Evolutionary conservation across 163 green algal genomes (phyloP), one percentile per base, ranked within the genome.

Genomic region (Chlamydomonas reinhardtii): DNA sequence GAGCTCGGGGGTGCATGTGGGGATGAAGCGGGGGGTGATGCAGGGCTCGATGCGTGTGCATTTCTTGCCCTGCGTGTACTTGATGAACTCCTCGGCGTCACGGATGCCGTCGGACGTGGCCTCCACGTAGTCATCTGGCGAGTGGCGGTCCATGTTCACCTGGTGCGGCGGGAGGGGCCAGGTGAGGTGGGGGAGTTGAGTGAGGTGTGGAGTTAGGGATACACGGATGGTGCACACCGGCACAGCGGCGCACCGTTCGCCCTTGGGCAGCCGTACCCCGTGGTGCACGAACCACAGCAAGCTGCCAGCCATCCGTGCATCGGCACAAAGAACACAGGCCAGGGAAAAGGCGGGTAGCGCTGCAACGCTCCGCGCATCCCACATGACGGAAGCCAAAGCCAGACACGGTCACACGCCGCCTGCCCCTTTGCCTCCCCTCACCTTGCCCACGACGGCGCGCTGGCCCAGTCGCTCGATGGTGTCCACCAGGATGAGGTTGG

Each of bases 11-110:
- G 92, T 94, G 91, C 94, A 97, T 29, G 94, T 96, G 71, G 94
- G 94, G 54, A 96, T 92, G 87, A 97, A 97, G 59, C 94, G 89
- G 0, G 94, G 94, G 3, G 94, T 96, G 56, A 96, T 91, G 32
- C 90, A 91, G n/a, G 93, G 91, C 71, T 92, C 56, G 39, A 96
- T 86, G 69, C 90, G 89, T 24, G 48, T 68, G 75, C 88, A 85
- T 43, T 91, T 84, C 74, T 90, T 92, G 56, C 34, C 68, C 75
- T 91, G 81, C 14, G 75, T 77, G 62, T 90, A 91, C 70, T 90
- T 62, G 25, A 94, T 69, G 39, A 94, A 93, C n/a, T 87, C 88
- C 84, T 92, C 88, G 15, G 90, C 89, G 65, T 94, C 93, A 4
- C 81, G 39, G 14, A 94, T n/a, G 31, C 88, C 90, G 69, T 91